Base-by-base conservation (phyloP, 495 filamentous ascomycete genomes). In the Talaromyces ruber region DNA sequence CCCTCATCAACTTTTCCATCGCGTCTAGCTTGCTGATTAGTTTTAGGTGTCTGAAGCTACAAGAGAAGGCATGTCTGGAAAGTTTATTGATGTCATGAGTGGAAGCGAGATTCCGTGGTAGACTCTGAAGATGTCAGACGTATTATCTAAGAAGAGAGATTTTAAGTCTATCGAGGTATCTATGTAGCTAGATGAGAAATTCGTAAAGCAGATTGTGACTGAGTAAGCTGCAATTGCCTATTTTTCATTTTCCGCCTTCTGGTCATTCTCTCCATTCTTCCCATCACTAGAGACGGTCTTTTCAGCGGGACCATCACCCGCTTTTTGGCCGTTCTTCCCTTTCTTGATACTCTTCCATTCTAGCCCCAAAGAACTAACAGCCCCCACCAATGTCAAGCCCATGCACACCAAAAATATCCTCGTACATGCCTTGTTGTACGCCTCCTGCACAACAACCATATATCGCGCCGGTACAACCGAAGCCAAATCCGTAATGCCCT, bases 341-440 rank as follows among this genome's bases (percentile, higher is more conserved):
- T 64, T 39, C 3, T 78, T 76, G 22, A 79, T 68, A 50, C 63
- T 75, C 59, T 61, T 68, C 77, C 77, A 79, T 58, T 79, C 76
- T 65, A 79, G 70, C 2, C 53, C 63, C 18, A 67, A 54, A 18
- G 67, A 61, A 25, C 72, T 75, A 1, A 77, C 24, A 18, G 76
- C 62, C 8, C 67, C 67, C 26, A 68, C 54, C 39, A 67, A 72
- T 0, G 75, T 66, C 30, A 72, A 58, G 9, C 67, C 66, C 8
- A 73, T 30, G 1, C 66, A 65, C 9, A 74, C 64, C 58, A 73
- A 71, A 12, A 66, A 72, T 25, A 66, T 57, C 29, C 68, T 45
- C 47, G 47, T 51, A 37, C 78, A 53, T 8, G 74, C 66, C 8
- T 67, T 55, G 64, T 71, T 74, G 50, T 75, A 72, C 24, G 68